Evolutionary conservation across 164 flowering plant genomes (phyloP).

Genomic region (Taxillus chinensis): DNA sequence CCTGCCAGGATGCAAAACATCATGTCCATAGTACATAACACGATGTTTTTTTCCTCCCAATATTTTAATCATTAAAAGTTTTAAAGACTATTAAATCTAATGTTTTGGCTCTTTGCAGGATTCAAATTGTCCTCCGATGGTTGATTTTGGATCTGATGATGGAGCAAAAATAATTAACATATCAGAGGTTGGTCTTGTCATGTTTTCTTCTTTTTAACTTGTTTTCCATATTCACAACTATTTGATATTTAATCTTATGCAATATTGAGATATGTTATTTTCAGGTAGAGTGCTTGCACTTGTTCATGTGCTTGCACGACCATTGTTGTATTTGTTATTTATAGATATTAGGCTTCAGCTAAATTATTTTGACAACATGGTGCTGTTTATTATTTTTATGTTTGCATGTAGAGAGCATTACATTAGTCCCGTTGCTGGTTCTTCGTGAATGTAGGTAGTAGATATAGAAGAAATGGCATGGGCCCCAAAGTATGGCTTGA

Average conservation of each 20-base stretch:
- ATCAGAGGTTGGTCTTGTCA: conserved; percentile 46
- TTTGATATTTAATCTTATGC: no score
- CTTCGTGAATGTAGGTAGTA: conserved; percentile 39
- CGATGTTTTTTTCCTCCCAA: not conserved
- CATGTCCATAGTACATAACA: no score
- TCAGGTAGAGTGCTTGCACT: no score
- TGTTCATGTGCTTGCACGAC: no score
- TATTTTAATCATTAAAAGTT: not conserved
- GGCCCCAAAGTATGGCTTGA: conserved; percentile 97
- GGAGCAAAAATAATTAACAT: conserved; percentile 41
- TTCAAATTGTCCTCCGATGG: conserved; percentile 16
- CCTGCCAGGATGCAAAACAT: no score
- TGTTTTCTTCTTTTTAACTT: not conserved
- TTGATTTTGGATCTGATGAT: conserved; percentile 55
- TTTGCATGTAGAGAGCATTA: not conserved
- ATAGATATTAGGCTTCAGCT: not conserved
- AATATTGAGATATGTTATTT: no score
- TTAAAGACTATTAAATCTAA: conserved; percentile 4
- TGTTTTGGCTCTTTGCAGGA: conserved; percentile 23
- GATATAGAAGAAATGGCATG: conserved; percentile 99
- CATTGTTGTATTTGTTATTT: not conserved
- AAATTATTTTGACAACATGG: not conserved
- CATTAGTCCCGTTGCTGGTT: not conserved
- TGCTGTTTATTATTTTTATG: not conserved
- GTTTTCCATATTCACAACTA: not conserved